Percentiles rank a stretch among this genome's conserved stretches.
Evolutionary conservation across 2,329 filamentous ascomycete genomes (phyloP).

Genomic region (Erysiphe pulchra): DNA sequence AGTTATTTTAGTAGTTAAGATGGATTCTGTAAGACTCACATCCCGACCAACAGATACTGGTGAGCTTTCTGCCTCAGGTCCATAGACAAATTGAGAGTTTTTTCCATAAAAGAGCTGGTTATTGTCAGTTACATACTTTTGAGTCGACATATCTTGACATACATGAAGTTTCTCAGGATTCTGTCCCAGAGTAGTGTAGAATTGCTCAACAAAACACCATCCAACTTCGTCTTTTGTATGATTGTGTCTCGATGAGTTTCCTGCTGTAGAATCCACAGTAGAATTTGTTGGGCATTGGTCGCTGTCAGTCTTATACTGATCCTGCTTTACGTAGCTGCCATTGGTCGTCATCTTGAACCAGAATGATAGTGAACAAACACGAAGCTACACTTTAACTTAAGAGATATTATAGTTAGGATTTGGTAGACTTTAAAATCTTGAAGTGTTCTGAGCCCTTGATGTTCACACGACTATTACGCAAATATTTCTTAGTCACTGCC

Average conservation of each 20-base stretch:
- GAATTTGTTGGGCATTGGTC: constrained; percentile 14
- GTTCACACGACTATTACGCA: no score
- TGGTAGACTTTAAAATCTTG: no score
- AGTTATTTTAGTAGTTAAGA: constrained; percentile 2
- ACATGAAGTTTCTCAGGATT: constrained; percentile 77
- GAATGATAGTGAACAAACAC: no score
- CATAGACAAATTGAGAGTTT: constrained; percentile 82
- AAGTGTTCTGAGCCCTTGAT: no score
- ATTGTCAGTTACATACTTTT: constrained; percentile 4
- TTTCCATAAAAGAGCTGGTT: constrained; percentile 77
- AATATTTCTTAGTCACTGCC: no score
- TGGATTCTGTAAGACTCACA: constrained; percentile 25
- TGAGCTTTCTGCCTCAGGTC: constrained; percentile 70
- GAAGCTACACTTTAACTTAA: no score
- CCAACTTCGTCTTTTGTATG: constrained; percentile 78
- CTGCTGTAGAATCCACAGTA: constrained; percentile 9
- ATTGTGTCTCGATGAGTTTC: constrained; percentile 19
- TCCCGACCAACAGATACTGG: constrained; percentile 67
- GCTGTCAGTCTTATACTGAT: constrained; percentile 12
- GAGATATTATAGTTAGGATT: no score
- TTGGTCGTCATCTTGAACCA: constrained; percentile 12
- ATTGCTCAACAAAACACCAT: constrained; percentile 99
- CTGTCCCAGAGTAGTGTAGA: constrained; percentile 94
- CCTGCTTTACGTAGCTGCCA: constrained; percentile 13
- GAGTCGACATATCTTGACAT: constrained; percentile 13